Percentiles rank a stretch among this genome's conserved stretches.
Conservation (phyloP, 495 filamentous ascomycete genomes). For the Tuber umbilicatum region DNA sequence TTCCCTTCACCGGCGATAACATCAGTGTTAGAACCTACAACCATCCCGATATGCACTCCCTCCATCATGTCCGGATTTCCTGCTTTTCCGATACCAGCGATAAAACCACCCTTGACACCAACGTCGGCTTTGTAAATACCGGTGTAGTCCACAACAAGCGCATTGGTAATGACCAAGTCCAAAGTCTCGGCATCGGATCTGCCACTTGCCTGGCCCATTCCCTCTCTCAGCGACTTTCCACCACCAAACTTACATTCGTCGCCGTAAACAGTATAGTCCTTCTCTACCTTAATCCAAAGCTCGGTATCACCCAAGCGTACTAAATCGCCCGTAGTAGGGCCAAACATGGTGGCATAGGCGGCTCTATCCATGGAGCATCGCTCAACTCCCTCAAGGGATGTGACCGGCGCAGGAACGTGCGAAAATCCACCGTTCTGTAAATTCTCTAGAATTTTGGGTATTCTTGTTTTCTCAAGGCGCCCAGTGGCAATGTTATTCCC, state of each 20-base stretch:
- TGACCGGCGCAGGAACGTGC: slow-evolving; percentile 59
- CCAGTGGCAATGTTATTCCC: slow-evolving; percentile 77
- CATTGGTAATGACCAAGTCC: slow-evolving; percentile 89
- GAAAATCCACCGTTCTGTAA: slow-evolving; percentile 68
- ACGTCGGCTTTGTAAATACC: slow-evolving; percentile 98
- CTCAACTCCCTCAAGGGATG: slow-evolving; percentile 46
- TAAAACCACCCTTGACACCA: slow-evolving; percentile 81
- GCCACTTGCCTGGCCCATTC: slow-evolving; percentile 90
- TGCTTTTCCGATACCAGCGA: slow-evolving; percentile 89
- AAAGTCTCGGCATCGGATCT: slow-evolving; percentile 62
- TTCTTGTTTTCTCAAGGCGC: slow-evolving; percentile 55
- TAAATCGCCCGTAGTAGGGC: slow-evolving; percentile 79
- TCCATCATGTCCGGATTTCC: slow-evolving; percentile 97
- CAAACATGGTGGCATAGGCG: slow-evolving; percentile 82
- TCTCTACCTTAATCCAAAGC: slow-evolving; percentile 88
- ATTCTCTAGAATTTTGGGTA: slow-evolving; percentile 59
- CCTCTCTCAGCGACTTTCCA: slow-evolving; percentile 88
- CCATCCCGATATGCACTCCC: slow-evolving; percentile 67
- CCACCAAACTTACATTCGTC: slow-evolving; percentile 96
- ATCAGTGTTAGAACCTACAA: slow-evolving; percentile 86
- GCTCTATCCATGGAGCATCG: slow-evolving; percentile 64
- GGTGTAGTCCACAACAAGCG: slow-evolving; percentile 80
- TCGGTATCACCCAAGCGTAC: slow-evolving; percentile 78
- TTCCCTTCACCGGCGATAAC: slow-evolving; percentile 92
- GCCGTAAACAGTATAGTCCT: slow-evolving; percentile 74